These are phyloP conservation scores for Moricandia arvensis DNA, from an alignment of 345 rosid species.

Conservation along the genomic window DNA sequence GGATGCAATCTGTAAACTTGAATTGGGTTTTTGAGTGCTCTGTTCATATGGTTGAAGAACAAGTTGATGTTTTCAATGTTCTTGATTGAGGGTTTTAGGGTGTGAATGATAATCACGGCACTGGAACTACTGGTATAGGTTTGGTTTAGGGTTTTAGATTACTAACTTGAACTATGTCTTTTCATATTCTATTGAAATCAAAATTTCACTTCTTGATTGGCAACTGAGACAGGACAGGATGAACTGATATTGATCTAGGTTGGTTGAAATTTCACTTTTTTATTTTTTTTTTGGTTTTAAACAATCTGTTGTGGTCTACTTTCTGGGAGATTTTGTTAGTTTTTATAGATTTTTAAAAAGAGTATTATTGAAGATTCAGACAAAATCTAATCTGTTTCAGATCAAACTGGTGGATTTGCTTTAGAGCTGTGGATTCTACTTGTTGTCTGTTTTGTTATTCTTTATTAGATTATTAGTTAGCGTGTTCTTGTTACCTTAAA, in stretches of 20 bases:
- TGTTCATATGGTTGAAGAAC: neutral
- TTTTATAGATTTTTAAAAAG: neutral
- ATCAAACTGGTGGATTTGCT: conserved; percentile 12
- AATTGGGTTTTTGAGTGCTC: neutral
- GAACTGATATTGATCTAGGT: neutral
- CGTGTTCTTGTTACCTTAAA: conserved; percentile 30
- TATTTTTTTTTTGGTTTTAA: neutral
- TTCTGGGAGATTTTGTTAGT: conserved; percentile 22
- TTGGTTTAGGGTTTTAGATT: conserved; percentile 21
- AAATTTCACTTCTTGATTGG: neutral
- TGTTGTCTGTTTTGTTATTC: conserved; percentile 30
- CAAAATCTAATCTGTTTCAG: conserved; percentile 31
- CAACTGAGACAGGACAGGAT: neutral
- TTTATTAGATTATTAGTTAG: conserved; percentile 26
- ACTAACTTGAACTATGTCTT: neutral
- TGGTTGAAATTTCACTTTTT: neutral
- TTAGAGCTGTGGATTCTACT: conserved; percentile 40
- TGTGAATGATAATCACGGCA: neutral
- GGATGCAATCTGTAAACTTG: neutral
- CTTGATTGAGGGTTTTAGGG: conserved; percentile 10
- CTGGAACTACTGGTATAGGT: neutral
- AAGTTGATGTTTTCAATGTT: conserved; percentile 6
- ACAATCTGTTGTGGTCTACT: neutral
- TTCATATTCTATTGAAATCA: neutral
- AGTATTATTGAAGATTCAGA: conserved; percentile 48